Conservation (phyloP, 2,329 filamentous ascomycete species). For the Scopulariopsis brevicaulis region DNA sequence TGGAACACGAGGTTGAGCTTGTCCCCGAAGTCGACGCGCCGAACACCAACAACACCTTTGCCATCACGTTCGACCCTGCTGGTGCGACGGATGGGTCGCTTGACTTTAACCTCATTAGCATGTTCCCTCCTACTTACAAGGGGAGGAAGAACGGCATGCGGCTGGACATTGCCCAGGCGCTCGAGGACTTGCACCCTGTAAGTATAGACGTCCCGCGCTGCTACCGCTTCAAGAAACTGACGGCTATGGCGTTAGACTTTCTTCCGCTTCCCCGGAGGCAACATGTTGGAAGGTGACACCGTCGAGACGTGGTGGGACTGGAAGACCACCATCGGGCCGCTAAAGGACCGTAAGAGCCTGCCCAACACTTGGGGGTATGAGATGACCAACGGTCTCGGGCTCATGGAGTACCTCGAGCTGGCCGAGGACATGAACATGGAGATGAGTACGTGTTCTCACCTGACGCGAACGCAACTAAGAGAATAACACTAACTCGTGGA, state of each 20-base stretch:
- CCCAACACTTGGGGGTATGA: constrained; percentile 47
- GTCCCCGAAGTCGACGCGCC: constrained; percentile 32
- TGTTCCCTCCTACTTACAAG: constrained; percentile 52
- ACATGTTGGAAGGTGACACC: constrained; percentile 41
- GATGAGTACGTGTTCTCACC: constrained; percentile 18
- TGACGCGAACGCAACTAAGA: neutral
- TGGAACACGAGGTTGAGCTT: constrained; percentile 36
- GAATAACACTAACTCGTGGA: neutral
- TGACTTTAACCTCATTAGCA: constrained; percentile 45
- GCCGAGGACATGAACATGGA: constrained; percentile 48
- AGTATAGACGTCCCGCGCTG: constrained; percentile 7
- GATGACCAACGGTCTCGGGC: constrained; percentile 50
- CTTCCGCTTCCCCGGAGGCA: constrained; percentile 54
- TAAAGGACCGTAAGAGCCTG: constrained; percentile 42
- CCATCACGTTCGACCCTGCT: constrained; percentile 36
- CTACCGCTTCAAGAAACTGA: neutral
- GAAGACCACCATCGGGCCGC: constrained; percentile 41
- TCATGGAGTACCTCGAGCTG: constrained; percentile 51
- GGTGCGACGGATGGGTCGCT: constrained; percentile 27
- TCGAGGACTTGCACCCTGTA: constrained; percentile 39
- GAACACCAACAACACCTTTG: constrained; percentile 44
- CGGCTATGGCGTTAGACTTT: constrained; percentile 25
- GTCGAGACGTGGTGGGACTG: constrained; percentile 35
- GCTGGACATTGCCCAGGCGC: constrained; percentile 38
- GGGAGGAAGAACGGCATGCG: constrained; percentile 45